phyloP scores from a whole-genome alignment of 2,329 filamentous ascomycete species.

The Stylonectria norvegica region DNA sequence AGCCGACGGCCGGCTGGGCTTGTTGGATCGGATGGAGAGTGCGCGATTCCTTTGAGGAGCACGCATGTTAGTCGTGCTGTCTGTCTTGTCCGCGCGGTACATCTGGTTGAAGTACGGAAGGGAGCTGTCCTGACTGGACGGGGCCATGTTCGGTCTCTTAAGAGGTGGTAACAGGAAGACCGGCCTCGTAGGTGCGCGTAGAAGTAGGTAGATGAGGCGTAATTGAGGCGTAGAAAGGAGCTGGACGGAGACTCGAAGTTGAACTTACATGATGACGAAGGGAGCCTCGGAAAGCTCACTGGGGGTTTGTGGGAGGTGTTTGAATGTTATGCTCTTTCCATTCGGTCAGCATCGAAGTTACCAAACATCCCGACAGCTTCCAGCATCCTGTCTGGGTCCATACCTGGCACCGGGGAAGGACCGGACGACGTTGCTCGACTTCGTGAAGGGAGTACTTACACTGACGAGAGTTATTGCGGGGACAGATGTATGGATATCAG shows the following conservation, averaged over 20 bases:
- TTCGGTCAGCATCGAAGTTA: slow-evolving; percentile 12
- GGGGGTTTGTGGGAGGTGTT: slow-evolving; percentile 1
- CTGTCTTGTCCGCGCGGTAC: slow-evolving; percentile 15
- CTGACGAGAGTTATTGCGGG: too few species aligned
- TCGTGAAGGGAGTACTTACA: slow-evolving; percentile 16
- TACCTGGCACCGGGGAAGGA: too few species aligned
- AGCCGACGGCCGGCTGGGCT: slow-evolving; percentile 41
- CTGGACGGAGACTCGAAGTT: too few species aligned
- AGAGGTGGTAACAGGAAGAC: slow-evolving; percentile 4
- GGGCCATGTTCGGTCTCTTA: slow-evolving; percentile 28
- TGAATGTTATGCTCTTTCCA: slow-evolving; percentile 14
- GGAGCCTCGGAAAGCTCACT: slow-evolving; percentile 2
- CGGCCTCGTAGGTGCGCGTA: not conserved
- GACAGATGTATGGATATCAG: too few species aligned
- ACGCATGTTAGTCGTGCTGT: slow-evolving; percentile 26
- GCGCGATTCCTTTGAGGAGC: slow-evolving; percentile 62
- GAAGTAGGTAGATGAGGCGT: not conserved
- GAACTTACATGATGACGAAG: slow-evolving; percentile 20
- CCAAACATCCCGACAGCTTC: not conserved
- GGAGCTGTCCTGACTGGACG: slow-evolving; percentile 31
- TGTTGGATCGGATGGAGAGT: slow-evolving; percentile 68
- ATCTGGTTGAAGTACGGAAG: slow-evolving; percentile 17
- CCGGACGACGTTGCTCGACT: too few species aligned
- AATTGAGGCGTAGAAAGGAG: too few species aligned
- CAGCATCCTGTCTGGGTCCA: too few species aligned